Evolutionary conservation across 495 filamentous ascomycete species (phyloP), one percentile per base, ranked within the genome.

Genomic region (Aspergillus steynii): DNA sequence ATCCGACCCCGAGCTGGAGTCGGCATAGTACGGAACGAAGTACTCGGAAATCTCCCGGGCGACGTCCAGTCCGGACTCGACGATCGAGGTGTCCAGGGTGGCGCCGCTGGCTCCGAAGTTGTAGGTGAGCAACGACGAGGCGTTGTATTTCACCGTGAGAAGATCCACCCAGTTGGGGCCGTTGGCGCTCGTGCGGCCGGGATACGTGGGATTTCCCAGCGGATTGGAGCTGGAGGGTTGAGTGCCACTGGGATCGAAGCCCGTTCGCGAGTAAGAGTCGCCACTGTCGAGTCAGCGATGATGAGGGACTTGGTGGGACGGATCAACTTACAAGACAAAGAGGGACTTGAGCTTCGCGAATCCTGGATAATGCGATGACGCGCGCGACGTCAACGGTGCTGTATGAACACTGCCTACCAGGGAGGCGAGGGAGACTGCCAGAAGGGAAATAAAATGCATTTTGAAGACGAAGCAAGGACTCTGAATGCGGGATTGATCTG

Each of bases 71-170:
- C 25, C 37, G 26, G 46, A 31, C n/a, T 53, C 29, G 1, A 52
- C 56, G 29, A 59, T 27, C 8, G 56, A 52, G 29, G 15, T 37
- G 26, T 59, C 26, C 1, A 59, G 49, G 28, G 56, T 59, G 48
- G 56, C 56, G 29, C 56, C 56, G 7, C 56, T 37, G n/a, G 56
- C 42, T 0, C 47, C 56, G 29, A 37, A 52, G 56, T 53, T 52
- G 56, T 59, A 59, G 5, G 31, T 59, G 7, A 59, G 56, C 31
- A 52, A n/a, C 31, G 28, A 26, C 26, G 49, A 59, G 26, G 29
- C 31, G 31, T 50, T 53, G 34, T 27, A 45, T 20, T 45, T 52
- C 12, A 52, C 32, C 5, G 57, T 53, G 12, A 59, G 49, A 25
- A 37, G 42, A 20, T 59, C 48, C 2, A 59, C 31, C 14, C 50